Base-by-base conservation (phyloP, 148 eudicot species). In the Silene latifolia region DNA sequence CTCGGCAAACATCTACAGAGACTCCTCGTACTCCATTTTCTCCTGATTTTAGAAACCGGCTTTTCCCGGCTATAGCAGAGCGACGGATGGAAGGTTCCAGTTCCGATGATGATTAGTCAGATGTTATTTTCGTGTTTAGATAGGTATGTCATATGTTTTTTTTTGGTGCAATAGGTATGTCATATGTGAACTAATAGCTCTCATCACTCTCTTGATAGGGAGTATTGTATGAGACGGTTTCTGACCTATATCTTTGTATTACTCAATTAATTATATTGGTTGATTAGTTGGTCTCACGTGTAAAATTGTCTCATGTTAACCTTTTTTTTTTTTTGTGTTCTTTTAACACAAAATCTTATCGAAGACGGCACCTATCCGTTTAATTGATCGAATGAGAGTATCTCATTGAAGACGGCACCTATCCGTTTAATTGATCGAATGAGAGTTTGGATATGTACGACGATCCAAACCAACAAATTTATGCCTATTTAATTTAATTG, bases 41-140 rank as follows among this genome's bases (percentile, higher is more conserved):
- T 69, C 82, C 83, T 27, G 89, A 89, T 85, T 73, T 86, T 59
- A 87, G 80, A 39, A 77, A 73, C 67, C 57, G 63, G 62, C 82
- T 84, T 74, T 85, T 87, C 63, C 87, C 86, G 7, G 86, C 87
- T 2, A 84, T 82, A 67, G 67, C 68, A 29, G 82, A 83, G 58
- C 72, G 93, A 24, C 85, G 88, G 63, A 25, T 76, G 35, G 87
- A 83, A 73, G 82, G 59, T 75, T 87, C 84, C 60, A 88, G 93
- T 78, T 90, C 97, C 72, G 94, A 92, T 76, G 95, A 89, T 25
- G 97, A 92, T 19, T 79, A 77, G 79, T 46, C 65, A 15, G 19
- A 21, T 7, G 13, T 19, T 23, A 15, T 9, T 65, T 47, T 47
- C 23, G 29, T 71, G 21, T 67, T 29, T 20, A n/a, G 19, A 32